phyloP scores from a whole-genome alignment of 257 asterid species.

The Solanum chmielewskii region DNA sequence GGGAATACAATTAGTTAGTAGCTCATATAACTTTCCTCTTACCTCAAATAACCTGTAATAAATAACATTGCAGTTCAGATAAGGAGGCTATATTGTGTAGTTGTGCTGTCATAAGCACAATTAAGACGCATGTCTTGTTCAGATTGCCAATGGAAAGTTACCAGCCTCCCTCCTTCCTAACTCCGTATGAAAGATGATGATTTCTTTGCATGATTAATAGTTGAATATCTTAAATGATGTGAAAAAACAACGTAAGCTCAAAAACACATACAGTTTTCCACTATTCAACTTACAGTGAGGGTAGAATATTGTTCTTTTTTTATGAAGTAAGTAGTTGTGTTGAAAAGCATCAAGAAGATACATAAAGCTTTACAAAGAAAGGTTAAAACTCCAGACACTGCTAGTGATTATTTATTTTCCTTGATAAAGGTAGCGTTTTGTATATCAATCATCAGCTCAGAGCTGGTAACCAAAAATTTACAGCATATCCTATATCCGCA shows the following conservation, averaged over 20 bases:
- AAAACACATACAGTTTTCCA: neutral
- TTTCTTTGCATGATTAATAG: neutral
- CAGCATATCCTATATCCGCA: neutral
- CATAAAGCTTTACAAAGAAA: neutral
- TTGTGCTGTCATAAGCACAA: neutral
- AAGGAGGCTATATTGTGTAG: neutral
- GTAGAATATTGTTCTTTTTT: neutral
- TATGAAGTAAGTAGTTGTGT: neutral
- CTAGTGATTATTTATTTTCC: neutral
- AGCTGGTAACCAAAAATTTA: neutral
- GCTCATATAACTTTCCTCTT: slow-evolving; percentile 90
- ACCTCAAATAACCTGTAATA: slow-evolving; percentile 78
- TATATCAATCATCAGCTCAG: neutral
- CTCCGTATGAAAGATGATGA: neutral
- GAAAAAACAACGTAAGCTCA: neutral
- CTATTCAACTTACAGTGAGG: neutral
- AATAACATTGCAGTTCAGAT: neutral
- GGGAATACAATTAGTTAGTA: slow-evolving; percentile 86
- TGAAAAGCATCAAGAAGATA: neutral
- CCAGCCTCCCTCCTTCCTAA: neutral
- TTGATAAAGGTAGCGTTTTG: neutral
- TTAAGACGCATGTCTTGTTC: neutral
- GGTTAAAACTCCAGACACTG: neutral
- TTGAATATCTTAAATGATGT: neutral
- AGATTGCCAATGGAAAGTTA: neutral